These are phyloP conservation scores for Phytophthora pistaciae DNA, from an alignment of 352 stramenopile species.

Conservation along the genomic window DNA sequence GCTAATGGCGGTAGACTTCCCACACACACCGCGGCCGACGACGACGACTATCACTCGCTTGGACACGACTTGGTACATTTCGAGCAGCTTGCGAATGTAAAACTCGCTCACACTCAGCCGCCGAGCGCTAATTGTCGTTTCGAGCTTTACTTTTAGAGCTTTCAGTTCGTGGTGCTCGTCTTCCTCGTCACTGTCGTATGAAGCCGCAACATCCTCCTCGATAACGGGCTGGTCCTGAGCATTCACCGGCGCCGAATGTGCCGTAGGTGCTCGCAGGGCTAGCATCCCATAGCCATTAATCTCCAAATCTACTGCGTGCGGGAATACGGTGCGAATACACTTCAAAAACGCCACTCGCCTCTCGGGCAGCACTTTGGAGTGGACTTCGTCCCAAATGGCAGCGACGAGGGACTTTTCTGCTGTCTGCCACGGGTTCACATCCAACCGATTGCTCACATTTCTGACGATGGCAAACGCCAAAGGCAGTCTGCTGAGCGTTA, in stretches of 20 bases:
- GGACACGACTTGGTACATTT: conserved; percentile 62
- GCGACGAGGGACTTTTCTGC: conserved; percentile 56
- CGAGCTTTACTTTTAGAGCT: conserved; percentile 38
- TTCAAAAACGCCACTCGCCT: conserved; percentile 53
- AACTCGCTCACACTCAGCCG: conserved; percentile 47
- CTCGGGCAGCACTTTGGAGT: conserved; percentile 50
- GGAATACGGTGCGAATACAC: conserved; percentile 49
- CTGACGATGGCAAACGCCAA: conserved; percentile 40
- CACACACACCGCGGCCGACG: conserved; percentile 54
- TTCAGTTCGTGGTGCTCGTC: conserved; percentile 37
- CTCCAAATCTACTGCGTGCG: conserved; percentile 45
- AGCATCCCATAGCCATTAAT: conserved; percentile 40
- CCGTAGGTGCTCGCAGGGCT: conserved; percentile 18
- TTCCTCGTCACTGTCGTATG: conserved; percentile 60
- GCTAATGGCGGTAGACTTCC: conserved; percentile 69
- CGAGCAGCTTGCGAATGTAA: conserved; percentile 65
- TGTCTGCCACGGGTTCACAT: conserved; percentile 31
- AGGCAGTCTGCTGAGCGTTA: conserved; percentile 28
- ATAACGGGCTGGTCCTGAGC: background rate
- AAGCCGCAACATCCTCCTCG: conserved; percentile 14
- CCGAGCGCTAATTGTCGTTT: conserved; percentile 32
- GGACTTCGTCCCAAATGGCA: conserved; percentile 61
- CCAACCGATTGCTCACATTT: conserved; percentile 21
- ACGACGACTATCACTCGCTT: conserved; percentile 54
- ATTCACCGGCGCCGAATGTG: conserved; percentile 4